Base-by-base conservation (phyloP, 768 basidiomycete species). In the Sarcodon aspratus region DNA sequence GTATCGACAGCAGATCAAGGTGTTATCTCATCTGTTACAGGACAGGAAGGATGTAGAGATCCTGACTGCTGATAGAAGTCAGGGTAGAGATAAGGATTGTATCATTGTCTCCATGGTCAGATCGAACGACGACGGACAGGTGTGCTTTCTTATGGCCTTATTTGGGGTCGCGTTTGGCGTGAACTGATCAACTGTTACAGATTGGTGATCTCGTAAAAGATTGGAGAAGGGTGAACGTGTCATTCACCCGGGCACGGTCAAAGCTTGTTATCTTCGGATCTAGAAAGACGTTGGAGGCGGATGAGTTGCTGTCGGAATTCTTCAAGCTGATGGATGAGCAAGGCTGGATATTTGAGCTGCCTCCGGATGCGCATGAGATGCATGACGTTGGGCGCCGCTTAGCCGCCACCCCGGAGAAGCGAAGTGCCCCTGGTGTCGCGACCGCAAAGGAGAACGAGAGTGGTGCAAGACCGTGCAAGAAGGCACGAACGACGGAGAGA, bases 171-270 rank as follows among this genome's bases (percentile, higher is more conserved):
- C 8, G 34, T 11, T 9, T 3, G 10, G 12, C 6, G 40, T 11
- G 38, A 9, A 3, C 15, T 50, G 3, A 43, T 32, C 45, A 46
- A 18, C 12, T 32, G 33, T 31, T 42, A 15, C 52, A 95, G 93
- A 74, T 91, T 27, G 96, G 96, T 8, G 93, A 97, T 47, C 73
- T 99, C 2, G 70, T 98, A 21, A 90, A 86, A 56, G 96, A 99
- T 61, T 97, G 95, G 94, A 74, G 96, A 35, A 67, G 96, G 33
- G 83, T 97, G 73, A 99, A 99, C 59, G 96, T 99, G 13, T 86
- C 92, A 7, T 91, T 98, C 63, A 97, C 95, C 1, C 83, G 96
- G 12, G 95, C 94, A 0, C 80, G 84, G 48, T 78, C 79, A 33
- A 99, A 99, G 67, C 69, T 99, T 2, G 72, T 97, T 63, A 84